phyloP scores from a whole-genome alignment of 2,329 filamentous ascomycete species.

The Dryadomyces quercivorus region DNA sequence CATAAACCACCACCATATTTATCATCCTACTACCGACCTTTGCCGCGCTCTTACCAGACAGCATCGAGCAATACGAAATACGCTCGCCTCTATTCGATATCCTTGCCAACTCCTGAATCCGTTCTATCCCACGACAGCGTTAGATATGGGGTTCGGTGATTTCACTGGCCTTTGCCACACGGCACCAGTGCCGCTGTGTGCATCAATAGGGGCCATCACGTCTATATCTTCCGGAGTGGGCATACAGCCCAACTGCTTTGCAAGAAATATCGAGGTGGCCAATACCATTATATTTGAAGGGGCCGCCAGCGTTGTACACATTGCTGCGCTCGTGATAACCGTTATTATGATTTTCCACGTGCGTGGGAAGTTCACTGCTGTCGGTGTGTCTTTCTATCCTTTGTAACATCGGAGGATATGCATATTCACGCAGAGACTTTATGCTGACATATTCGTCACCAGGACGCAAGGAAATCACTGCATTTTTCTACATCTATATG shows the following conservation, averaged over 20 bases:
- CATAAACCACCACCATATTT: background rate
- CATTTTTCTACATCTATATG: slow-evolving; percentile 97
- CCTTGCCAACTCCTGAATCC: background rate
- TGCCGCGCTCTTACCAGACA: background rate
- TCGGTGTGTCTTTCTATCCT: slow-evolving; percentile 48
- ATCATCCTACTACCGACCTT: background rate
- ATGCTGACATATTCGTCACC: background rate
- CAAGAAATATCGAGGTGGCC: slow-evolving; percentile 86
- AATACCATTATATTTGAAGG: slow-evolving; percentile 98
- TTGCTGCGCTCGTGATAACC: slow-evolving; percentile 80
- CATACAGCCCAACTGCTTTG: slow-evolving; percentile 84
- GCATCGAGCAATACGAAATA: background rate
- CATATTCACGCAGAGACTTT: no score
- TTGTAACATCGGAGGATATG: no score
- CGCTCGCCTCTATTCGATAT: background rate
- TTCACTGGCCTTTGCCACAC: slow-evolving; percentile 78
- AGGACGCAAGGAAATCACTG: slow-evolving; percentile 59
- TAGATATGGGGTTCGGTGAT: slow-evolving; percentile 78
- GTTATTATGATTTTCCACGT: slow-evolving; percentile 97
- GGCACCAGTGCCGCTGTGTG: slow-evolving; percentile 77
- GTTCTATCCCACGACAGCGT: background rate
- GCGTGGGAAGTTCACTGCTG: slow-evolving; percentile 93
- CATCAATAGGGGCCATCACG: slow-evolving; percentile 65
- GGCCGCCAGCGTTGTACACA: slow-evolving; percentile 85
- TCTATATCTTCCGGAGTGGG: slow-evolving; percentile 56